Conservation (phyloP, 805 yeast species). For the Starmerella geochares region DNA sequence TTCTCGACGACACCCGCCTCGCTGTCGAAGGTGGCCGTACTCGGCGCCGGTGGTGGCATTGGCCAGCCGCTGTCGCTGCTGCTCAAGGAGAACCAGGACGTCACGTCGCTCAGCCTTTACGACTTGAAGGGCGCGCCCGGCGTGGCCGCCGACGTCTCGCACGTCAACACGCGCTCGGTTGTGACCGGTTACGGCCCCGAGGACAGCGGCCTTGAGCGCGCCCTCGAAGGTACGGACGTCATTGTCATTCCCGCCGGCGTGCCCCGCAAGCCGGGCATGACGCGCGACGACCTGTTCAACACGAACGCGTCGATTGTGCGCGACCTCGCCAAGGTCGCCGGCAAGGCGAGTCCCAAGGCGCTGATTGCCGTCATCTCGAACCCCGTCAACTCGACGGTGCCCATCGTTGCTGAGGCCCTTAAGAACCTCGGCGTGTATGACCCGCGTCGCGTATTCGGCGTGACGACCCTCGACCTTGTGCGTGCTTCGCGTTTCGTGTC, state of each 20-base stretch:
- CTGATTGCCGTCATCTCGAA: constrained; percentile 73
- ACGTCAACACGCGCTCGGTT: constrained; percentile 81
- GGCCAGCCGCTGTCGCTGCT: constrained; percentile 82
- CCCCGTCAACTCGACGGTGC: constrained; percentile 96
- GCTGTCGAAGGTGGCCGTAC: constrained; percentile 60
- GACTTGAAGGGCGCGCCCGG: constrained; percentile 91
- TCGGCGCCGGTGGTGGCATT: constrained; percentile 96
- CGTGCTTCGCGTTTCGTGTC: constrained; percentile 83
- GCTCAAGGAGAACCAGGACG: constrained; percentile 78
- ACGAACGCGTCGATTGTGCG: constrained; percentile 93
- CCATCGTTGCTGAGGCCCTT: constrained; percentile 87
- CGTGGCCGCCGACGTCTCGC: constrained; percentile 93
- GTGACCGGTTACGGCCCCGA: constrained; percentile 86
- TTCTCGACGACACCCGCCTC: constrained; percentile 27
- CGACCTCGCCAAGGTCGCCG: constrained; percentile 79
- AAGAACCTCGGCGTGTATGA: constrained; percentile 78
- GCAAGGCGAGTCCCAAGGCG: constrained; percentile 76
- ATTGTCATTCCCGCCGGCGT: constrained; percentile 95
- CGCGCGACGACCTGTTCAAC: constrained; percentile 93
- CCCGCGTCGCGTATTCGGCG: constrained; percentile 89
- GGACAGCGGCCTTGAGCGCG: constrained; percentile 55
- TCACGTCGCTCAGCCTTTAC: constrained; percentile 73
- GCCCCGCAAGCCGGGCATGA: constrained; percentile 98
- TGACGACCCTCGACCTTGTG: constrained; percentile 85
- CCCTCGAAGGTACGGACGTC: constrained; percentile 61